These are phyloP conservation scores for Eucalyptus sp. DNA, from an alignment of 345 rosid genomes.

Conservation along the genomic window DNA sequence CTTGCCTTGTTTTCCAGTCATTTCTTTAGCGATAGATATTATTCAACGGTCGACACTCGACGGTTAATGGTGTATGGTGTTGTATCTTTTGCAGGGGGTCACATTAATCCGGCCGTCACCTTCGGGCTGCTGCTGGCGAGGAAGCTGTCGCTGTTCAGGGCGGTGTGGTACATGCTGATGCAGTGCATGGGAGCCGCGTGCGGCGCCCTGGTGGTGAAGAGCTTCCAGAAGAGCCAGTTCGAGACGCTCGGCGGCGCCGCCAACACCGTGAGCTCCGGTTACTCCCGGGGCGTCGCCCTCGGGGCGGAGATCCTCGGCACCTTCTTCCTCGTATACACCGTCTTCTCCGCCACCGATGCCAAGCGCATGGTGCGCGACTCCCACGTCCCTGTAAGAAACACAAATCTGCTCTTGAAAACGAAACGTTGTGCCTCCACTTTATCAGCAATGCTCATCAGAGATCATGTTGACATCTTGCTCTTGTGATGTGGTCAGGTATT, in stretches of 20 bases:
- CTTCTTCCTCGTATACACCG: slow-evolving; percentile 32
- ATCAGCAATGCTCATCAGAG: neutral
- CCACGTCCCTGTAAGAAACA: slow-evolving; percentile 28
- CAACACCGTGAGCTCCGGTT: slow-evolving; percentile 13
- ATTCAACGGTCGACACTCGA: neutral
- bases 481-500: neutral
- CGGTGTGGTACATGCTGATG: slow-evolving; percentile 28
- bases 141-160: slow-evolving; percentile 30
- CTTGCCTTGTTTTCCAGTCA: neutral
- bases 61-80: neutral
- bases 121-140: slow-evolving; percentile 33
- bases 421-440: neutral
- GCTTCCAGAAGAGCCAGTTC: slow-evolving; percentile 9
- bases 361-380: slow-evolving; percentile 39
- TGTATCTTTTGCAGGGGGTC: slow-evolving; percentile 11
- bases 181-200: slow-evolving; percentile 30
- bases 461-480: neutral
- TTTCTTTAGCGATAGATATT: neutral
- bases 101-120: slow-evolving; percentile 34
- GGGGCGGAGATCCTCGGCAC: slow-evolving; percentile 36
- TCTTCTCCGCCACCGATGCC: slow-evolving; percentile 41
- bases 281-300: slow-evolving; percentile 14
- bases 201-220: slow-evolving; percentile 32
- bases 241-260: slow-evolving; percentile 27
- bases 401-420: neutral